Base-by-base conservation (phyloP, 176 grass and related monocot species). In the Ampelocalamus luodianensis region DNA sequence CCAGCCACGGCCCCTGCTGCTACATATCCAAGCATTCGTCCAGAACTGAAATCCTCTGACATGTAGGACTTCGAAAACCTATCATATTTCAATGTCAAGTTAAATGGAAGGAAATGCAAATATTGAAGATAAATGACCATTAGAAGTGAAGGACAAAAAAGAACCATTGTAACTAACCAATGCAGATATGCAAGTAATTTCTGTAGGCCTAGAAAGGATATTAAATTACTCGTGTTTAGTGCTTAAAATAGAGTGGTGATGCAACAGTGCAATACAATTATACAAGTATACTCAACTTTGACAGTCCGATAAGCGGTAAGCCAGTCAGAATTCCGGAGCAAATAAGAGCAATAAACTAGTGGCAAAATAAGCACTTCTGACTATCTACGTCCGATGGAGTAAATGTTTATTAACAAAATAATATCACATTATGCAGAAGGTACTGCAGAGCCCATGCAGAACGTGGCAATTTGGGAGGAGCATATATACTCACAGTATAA, bases 401-500 rank as follows among this genome's bases (percentile, higher is more conserved):
- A 40, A 79, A 75, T 83, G 51, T 76, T 5, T 43, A 63, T 54
- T 64, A 63, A 65, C 18, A 61, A 27, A 22, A 8, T 32, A 82
- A 44, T 58, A 43, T 23, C n/a, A 72, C 44, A 72, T 68, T 32
- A 69, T 36, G 15, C 39, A 79, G 24, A 59, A 73, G 17, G 12
- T 74, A 71, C 12, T 24, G n/a, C 39, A 79, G 15, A 45, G 6
- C 20, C 29, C 58, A 84, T 64, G 60, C 22, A 34, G 14, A 13
- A 81, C 9, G 15, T 23, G 18, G 68, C 26, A 68, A 55, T 36
- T 27, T 58, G 49, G 16, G 36, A 88, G 14, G 51, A 42, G 17
- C 24, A 34, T n/a, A 72, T 74, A 83, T 80, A 89, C 93, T 93
- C 76, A 98, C 96, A 95, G 70, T 83, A 93, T 69, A 68, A 86